A percentile compares a stretch with the other conserved stretches of the same genome.
Evolutionary conservation across 192 early-diverging fungal genomes (phyloP).

Genomic region (Mortierella hygrophila): DNA sequence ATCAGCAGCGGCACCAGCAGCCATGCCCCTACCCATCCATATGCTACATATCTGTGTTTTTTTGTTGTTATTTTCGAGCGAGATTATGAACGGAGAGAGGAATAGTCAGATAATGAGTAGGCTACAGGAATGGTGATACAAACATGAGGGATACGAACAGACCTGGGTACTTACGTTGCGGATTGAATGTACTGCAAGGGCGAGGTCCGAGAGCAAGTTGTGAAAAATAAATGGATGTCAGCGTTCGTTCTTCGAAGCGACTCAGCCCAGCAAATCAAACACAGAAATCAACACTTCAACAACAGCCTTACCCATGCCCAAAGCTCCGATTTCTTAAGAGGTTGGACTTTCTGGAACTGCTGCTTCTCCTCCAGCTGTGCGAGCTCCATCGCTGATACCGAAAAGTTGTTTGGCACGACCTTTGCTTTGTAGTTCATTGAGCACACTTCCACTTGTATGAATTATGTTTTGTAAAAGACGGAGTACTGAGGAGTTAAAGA

Average conservation of each 20-base stretch:
- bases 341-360: neutral
- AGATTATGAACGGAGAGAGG: neutral
- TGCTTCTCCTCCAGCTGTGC: slow-evolving; percentile 12
- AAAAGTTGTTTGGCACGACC: neutral
- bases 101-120: neutral
- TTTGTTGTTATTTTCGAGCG: neutral
- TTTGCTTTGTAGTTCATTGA: neutral
- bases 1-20: slow-evolving; percentile 18
- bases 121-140: no score
- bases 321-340: slow-evolving; percentile 19
- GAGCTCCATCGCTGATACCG: slow-evolving; percentile 4
- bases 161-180: neutral
- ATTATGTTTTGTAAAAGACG: neutral
- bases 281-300: neutral
- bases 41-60: neutral
- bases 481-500: no score
- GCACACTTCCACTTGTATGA: neutral
- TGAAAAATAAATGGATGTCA: neutral
- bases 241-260: neutral
- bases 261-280: no score
- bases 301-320: slow-evolving; percentile 20
- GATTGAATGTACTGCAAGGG: slow-evolving; percentile 1
- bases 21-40: slow-evolving; percentile 12
- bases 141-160: neutral
- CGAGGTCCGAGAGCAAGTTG: neutral